Base-by-base conservation (phyloP, 306 rosid genomes). In the Calophaca sinica region DNA sequence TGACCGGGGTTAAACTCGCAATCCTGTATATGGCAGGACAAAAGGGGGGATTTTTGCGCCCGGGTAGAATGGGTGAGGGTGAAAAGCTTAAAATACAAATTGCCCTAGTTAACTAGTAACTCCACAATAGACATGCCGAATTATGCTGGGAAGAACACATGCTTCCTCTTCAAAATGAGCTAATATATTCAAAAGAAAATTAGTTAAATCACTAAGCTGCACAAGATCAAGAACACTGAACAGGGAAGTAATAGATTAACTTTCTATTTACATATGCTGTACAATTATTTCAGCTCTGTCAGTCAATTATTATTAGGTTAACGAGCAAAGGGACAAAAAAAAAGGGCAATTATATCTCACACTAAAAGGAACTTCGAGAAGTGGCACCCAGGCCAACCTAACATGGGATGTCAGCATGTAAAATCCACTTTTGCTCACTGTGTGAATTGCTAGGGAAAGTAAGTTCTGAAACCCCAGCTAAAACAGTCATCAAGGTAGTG, bases 211-310 rank as follows among this genome's bases (percentile, higher is more conserved):
- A 66, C 20, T 31, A 48, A 42, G 29, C 54, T 46, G 73, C 51
- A 28, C 51, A 15, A 60, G 38, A 4, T 48, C 38, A 60, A 73
- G 68, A 51, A 64, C 67, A 20, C 36, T 33, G 36, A 20, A 20
- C 1, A 65, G 54, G 48, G 64, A n/a, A 31, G 28, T 28, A 51
- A 76, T 60, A 72, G 39, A 41, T 66, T 82, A 81, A 68, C 80
- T 70, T 82, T 81, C 89, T 91, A 91, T 89, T 81, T 88, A 93
- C 96, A 91, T 15, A 83, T 46, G 76, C 88, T 89, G 90, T 91
- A 93, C 98, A 89, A 74, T 66, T 88, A 78, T 81, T 83, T 49
- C 73, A 81, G 77, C 53, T 32, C 26, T 39, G 69, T 73, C 79
- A 62, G 76, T 80, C 80, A 78, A 81, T 54, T 84, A 69, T 91